Base-by-base conservation (phyloP, 495 filamentous ascomycete species). In the Xylaria venustula region DNA sequence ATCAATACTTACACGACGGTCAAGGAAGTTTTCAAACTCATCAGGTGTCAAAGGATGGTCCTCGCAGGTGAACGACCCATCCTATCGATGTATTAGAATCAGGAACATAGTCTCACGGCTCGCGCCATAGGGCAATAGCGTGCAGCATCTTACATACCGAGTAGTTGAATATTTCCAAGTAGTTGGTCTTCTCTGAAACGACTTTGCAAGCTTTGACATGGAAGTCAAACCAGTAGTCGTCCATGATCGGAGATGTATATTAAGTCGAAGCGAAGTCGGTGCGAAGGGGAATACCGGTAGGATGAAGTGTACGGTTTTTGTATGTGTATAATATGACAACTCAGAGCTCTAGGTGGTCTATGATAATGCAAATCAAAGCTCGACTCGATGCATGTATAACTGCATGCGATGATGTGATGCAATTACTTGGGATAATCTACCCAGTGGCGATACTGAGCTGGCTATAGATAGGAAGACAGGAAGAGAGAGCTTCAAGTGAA, bases 151-250 rank as follows among this genome's bases (percentile, higher is more conserved):
- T 7, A 70, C 80, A 50, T 66, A 85, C 82, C 56, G 81, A 78
- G 62, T 84, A 85, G 40, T 79, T 79, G 58, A 81, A 72, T 32
- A 85, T 81, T 70, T 85, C 81, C 19, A 85, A 62, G 61, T 82
- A 85, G 30, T 70, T 72, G 19, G 81, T 84, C 19, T 65, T 68
- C 61, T 85, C 82, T 22, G 64, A 51, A 12, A 83, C 79, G 14
- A 64, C 54, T 46, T 69, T 71, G 64, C 75, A 83, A n/a, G 71
- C 42, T 2, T 67, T 55, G 46, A 85, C 72, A 49, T 81, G 72
- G 1, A 50, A 22, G 50, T 70, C 65, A 46, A 85, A 84, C 66
- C 83, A 74, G 61, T 83, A 84, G 63, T 83, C 76, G 66, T 85
- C 82, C 82, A 85, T 85, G 32, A 60, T 70, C 56, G 37, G 28